Evolutionary conservation across 2,329 filamentous ascomycete species (phyloP), one percentile per base, ranked within the genome.

Genomic region (Ascochyta rabiei): DNA sequence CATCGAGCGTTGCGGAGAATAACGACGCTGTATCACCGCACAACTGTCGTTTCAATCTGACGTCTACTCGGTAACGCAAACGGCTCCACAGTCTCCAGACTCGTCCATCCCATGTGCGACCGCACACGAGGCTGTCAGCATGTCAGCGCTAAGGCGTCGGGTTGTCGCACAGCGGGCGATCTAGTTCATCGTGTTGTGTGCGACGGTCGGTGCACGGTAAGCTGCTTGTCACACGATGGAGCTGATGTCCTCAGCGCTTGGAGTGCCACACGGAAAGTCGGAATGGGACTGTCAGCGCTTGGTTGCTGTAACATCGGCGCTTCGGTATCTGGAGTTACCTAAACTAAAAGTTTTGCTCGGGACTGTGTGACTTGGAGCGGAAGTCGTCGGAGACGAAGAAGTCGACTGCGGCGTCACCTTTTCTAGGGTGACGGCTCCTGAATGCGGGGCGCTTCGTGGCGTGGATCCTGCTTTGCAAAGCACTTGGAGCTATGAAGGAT

Each of bases 251-350:
- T 34, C 35, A 49, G 45, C 30, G 31, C 46, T 42, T 41, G 34
- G 28, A 40, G 51, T 49, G 26, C 26, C 45, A 48, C 51, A 49
- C 30, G 30, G 24, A 41, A 16, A 18, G 13, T 55, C 31, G 15
- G 23, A 26, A 38, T 41, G 12, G 35, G 30, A 15, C 5, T n/a
- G 23, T 47, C 52, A 55, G 52, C 52, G 46, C 52, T 47, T 55
- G 52, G 41, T 42, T 50, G 40, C n/a, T 30, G 41, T 33, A 23
- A 24, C 24, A 50, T 55, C 37, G 52, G 46, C 52, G 52, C 41
- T 42, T 49, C 52, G 46, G 46, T 40, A 38, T 46, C 34, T 54
- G 21, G 7, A 23, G 46, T 45, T 49, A 45, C 45, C 52, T 49
- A 37, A 34, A 18, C 30, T 31, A 41, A 33, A n/a, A 33, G 8